Conservation (phyloP, 805 yeast genomes). For the Hemisphaericaspora nanyangensis region DNA sequence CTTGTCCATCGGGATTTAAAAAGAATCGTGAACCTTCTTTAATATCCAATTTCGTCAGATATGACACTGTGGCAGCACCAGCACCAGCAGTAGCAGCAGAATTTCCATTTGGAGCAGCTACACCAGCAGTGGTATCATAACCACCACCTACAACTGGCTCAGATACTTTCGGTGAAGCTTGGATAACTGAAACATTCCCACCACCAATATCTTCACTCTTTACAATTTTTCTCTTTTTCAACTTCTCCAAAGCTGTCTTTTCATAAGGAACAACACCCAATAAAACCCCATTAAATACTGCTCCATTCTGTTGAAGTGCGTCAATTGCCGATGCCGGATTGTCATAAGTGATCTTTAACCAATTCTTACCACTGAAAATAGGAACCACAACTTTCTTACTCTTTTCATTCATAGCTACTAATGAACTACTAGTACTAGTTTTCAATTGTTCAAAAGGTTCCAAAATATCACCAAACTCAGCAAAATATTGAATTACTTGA, state of each 20-base stretch:
- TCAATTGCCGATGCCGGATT: slow-evolving; percentile 71
- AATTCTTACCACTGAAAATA: slow-evolving; percentile 77
- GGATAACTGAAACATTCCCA: slow-evolving; percentile 9
- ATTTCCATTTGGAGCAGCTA: neutral
- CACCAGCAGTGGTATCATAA: neutral
- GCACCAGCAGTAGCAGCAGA: neutral
- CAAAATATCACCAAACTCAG: slow-evolving; percentile 73
- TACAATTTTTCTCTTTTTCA: slow-evolving; percentile 43
- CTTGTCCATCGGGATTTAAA: slow-evolving; percentile 15
- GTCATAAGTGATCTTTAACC: slow-evolving; percentile 88
- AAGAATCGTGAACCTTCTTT: slow-evolving; percentile 39
- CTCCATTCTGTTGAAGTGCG: slow-evolving; percentile 82
- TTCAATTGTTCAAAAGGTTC: slow-evolving; percentile 58
- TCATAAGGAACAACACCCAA: slow-evolving; percentile 71
- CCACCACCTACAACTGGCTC: neutral
- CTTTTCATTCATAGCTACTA: slow-evolving; percentile 6
- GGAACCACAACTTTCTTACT: slow-evolving; percentile 41
- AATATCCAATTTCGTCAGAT: slow-evolving; percentile 30
- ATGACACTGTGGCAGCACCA: slow-evolving; percentile 9
- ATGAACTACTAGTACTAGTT: slow-evolving; percentile 7
- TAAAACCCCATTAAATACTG: slow-evolving; percentile 58
- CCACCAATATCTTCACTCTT: slow-evolving; percentile 49
- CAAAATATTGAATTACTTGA: slow-evolving; percentile 65
- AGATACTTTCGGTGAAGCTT: neutral
- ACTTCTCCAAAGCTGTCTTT: slow-evolving; percentile 56